Conservation (phyloP, 106 monocot genomes). For the Dendrobium officinale region DNA sequence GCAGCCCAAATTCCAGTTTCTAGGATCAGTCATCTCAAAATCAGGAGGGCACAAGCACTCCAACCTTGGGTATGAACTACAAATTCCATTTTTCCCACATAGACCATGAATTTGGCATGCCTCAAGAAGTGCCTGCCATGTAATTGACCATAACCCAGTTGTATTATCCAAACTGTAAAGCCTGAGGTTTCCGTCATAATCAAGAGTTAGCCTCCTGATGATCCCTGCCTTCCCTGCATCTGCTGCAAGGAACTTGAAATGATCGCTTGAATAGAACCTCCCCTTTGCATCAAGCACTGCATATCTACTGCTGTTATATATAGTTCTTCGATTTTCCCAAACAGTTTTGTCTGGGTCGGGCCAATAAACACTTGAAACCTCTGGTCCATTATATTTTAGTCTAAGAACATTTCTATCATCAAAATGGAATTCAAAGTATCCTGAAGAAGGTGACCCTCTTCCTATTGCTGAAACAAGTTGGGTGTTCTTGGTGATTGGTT, state of each 20-base stretch:
- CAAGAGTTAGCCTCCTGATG: conserved; percentile 41
- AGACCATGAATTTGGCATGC: conserved; percentile 34
- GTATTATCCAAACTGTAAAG: conserved; percentile 39
- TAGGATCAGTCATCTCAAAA: conserved; percentile 29
- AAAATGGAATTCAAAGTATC: conserved; percentile 27
- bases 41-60: conserved; percentile 42
- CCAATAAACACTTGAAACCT: conserved; percentile 48
- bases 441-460: conserved; percentile 4
- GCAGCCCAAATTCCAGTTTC: conserved; percentile 65
- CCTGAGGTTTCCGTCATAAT: conserved; percentile 61
- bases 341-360: conserved; percentile 20
- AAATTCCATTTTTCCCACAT: conserved; percentile 57
- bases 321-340: conserved; percentile 24
- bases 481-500: conserved; percentile 26
- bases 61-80: conserved; percentile 10
- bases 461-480: conserved; percentile 15
- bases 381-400: conserved; percentile 23
- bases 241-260: conserved; percentile 18
- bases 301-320: conserved; percentile 42
- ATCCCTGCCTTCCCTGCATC: conserved; percentile 19
- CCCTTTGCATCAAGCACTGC: conserved; percentile 33
- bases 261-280: conserved; percentile 21
- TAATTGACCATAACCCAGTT: conserved; percentile 22
- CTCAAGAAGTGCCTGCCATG: conserved; percentile 30
- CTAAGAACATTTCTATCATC: conserved; percentile 20